These are phyloP conservation scores for Dactylorhiza incarnata DNA, from an alignment of 106 monocot species.

Conservation along the genomic window DNA sequence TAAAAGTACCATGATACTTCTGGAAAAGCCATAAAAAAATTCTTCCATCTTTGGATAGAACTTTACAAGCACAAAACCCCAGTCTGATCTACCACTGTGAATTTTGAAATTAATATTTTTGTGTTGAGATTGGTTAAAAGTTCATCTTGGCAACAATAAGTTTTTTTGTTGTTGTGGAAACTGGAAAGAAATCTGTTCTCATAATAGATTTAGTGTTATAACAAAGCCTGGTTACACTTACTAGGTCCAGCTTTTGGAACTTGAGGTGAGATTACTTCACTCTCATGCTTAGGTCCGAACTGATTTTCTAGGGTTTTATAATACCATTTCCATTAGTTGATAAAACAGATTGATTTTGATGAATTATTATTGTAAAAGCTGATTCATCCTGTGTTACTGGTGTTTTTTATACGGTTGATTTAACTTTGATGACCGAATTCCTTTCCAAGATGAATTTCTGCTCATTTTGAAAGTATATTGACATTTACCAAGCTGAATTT, in stretches of 20 bases:
- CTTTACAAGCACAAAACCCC: not conserved
- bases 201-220: not conserved
- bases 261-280: not conserved
- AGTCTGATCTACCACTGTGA: not conserved
- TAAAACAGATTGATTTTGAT: not conserved
- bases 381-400: not conserved
- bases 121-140: not conserved
- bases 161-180: not conserved
- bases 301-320: not conserved
- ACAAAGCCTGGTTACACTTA: not conserved
- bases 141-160: not conserved
- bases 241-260: not conserved
- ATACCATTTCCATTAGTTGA: not conserved
- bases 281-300: not conserved
- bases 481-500: slow-evolving; percentile 2
- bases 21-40: not conserved
- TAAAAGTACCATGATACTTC: not conserved
- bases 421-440: not conserved
- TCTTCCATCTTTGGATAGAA: not conserved
- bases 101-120: not conserved
- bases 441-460: not conserved
- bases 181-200: not conserved
- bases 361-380: not conserved
- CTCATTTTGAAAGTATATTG: slow-evolving; percentile 1
- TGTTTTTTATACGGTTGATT: not conserved